Evolutionary conservation across 1,284 basidiomycete genomes (phyloP), one percentile per base, ranked within the genome.

Genomic region (Phellinidium pouzarii): DNA sequence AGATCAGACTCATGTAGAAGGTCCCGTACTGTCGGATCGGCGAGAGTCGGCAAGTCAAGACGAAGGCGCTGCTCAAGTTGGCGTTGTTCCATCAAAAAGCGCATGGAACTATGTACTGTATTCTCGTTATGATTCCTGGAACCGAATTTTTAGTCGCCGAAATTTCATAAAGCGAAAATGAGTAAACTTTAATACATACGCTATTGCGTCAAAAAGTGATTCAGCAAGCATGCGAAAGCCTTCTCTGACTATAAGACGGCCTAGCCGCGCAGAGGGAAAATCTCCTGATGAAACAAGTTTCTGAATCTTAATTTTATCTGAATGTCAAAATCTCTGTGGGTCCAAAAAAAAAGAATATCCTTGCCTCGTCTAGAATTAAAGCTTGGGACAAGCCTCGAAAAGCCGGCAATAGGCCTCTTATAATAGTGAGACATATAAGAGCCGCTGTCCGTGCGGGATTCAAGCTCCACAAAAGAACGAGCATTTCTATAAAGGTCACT

Each of bases 351-450:
- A 37, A n/a, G n/a, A 54, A 57, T 55, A 43, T 37, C 47, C 77
- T 51, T 53, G 84, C 87, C 77, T 90, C 85, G 67, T 90, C 83
- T 57, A 90, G 79, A 59, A 90, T 85, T 65, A 86, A 68, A 48
- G 86, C 86, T 72, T 90, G 87, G 9, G 87, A 88, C 71, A 87
- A 89, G 54, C 85, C 82, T 68, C 84, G 78, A 65, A 85, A 84
- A 9, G 86, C 87, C 38, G 87, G 87, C 62, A 88, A 79, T 55
- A 84, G 67, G 55, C 85, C 87, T 58, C 85, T 78, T 56, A 82
- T 61, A 48, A 89, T 68, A 64, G 88, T 84, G 59, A 87, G 69
- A 51, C 73, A 55, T 61, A 88, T 67, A 77, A 89, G 81, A 50
- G 84, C 67, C 22, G 76, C 69, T 20, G 82, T 80, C 54, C 84